Conservation (phyloP, 768 basidiomycete genomes). For the Boletus subcaerulescens region DNA sequence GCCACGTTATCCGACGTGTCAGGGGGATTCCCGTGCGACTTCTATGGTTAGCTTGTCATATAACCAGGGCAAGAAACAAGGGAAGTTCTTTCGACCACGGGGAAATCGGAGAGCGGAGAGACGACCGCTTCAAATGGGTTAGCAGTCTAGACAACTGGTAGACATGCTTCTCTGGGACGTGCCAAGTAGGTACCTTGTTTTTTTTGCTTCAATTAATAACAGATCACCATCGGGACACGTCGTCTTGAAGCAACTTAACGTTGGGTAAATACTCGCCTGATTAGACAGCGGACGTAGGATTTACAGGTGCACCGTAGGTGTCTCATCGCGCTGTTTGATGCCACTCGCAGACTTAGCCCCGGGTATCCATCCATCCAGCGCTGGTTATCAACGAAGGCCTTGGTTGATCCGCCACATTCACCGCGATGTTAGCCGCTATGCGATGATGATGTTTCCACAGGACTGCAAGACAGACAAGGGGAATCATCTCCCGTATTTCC, state of each 20-base stretch:
- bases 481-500: not conserved
- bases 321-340: not conserved
- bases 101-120: conserved; percentile 2
- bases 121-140: not conserved
- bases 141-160: conserved; percentile 6
- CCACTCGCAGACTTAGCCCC: not conserved
- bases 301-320: not conserved
- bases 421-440: not conserved
- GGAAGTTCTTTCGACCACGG: not conserved
- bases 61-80: not conserved
- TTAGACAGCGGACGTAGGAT: too few relatives aligned
- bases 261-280: too few relatives aligned
- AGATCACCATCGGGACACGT: not conserved
- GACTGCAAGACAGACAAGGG: not conserved
- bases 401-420: not conserved
- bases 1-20: not conserved
- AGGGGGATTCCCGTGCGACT: not conserved
- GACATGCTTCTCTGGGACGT: not conserved
- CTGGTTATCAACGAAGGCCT: conserved; percentile 5
- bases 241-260: too few relatives aligned
- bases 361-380: not conserved
- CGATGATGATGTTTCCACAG: not conserved
- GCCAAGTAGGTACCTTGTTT: not conserved
- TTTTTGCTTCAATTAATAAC: not conserved
- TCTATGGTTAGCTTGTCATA: conserved; percentile 1